These are phyloP conservation scores for Aspergillus eucalypticola DNA, from an alignment of 2,329 filamentous ascomycete genomes.

Conservation along the genomic window DNA sequence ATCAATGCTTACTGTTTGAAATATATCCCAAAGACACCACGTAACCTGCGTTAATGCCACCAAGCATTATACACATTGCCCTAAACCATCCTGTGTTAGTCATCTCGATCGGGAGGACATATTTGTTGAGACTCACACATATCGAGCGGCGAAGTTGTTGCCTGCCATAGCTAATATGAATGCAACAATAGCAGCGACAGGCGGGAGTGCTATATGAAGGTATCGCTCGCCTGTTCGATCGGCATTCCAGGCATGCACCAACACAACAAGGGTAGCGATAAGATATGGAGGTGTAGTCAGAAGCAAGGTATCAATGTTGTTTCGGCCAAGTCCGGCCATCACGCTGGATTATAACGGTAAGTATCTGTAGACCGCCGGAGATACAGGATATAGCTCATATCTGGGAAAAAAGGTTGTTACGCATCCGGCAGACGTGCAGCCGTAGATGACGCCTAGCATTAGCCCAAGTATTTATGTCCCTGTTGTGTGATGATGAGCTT, in stretches of 20 bases:
- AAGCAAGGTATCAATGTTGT: slow-evolving; percentile 2
- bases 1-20: not conserved
- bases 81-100: not conserved
- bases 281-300: slow-evolving; percentile 1
- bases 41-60: not conserved
- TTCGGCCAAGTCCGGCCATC: not conserved
- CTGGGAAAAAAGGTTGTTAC: not conserved
- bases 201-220: not conserved
- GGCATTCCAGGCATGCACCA: not conserved
- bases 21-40: not conserved
- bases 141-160: not conserved
- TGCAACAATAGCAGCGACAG: not conserved
- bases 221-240: slow-evolving; percentile 1
- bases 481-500: not conserved
- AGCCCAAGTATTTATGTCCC: slow-evolving; percentile 1
- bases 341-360: not conserved
- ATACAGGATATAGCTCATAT: not conserved
- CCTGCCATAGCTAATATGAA: slow-evolving; percentile 2
- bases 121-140: not conserved
- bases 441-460: not conserved
- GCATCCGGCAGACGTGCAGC: not conserved
- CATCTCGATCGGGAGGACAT: no score
- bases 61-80: slow-evolving; percentile 3
- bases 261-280: not conserved
- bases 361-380: no score